Percentiles rank a stretch among this genome's conserved stretches.
These are phyloP conservation scores for Cetradonia linearis DNA, from an alignment of 495 filamentous ascomycete genomes.

Conservation along the genomic window DNA sequence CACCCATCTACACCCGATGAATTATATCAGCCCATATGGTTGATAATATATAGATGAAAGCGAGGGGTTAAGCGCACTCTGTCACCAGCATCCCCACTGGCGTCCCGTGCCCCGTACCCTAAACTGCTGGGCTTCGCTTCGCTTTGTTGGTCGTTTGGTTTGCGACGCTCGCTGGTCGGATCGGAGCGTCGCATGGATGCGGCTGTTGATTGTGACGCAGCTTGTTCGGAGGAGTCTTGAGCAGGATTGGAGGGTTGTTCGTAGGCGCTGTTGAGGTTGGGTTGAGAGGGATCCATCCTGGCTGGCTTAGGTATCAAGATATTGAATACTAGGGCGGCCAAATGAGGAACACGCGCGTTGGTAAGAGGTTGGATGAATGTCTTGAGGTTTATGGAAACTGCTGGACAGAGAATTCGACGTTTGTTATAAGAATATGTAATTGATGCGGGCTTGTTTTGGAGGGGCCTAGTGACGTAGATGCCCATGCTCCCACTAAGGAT, in stretches of 20 bases:
- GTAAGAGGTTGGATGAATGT: no score
- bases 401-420: no score
- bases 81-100: slow-evolving; percentile 20
- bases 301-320: not conserved
- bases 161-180: slow-evolving; percentile 26
- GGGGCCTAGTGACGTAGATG: no score
- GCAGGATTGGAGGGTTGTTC: slow-evolving; percentile 40
- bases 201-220: slow-evolving; percentile 20
- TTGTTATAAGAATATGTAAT: not conserved
- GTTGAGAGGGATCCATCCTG: slow-evolving; percentile 37
- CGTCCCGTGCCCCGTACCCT: slow-evolving; percentile 27
- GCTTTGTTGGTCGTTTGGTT: slow-evolving; percentile 29
- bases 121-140: slow-evolving; percentile 31
- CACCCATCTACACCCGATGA: slow-evolving; percentile 18
- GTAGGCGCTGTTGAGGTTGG: slow-evolving; percentile 43
- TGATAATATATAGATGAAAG: not conserved
- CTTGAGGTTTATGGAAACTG: no score
- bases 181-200: slow-evolving; percentile 25
- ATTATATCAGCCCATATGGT: not conserved
- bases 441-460: not conserved
- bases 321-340: no score
- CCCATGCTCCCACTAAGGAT: no score
- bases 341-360: not conserved
- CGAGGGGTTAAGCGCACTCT: slow-evolving; percentile 22
- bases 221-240: slow-evolving; percentile 40